These are phyloP conservation scores for Aschersonia sp. DNA, from an alignment of 2,329 filamentous ascomycete genomes.

Conservation along the genomic window DNA sequence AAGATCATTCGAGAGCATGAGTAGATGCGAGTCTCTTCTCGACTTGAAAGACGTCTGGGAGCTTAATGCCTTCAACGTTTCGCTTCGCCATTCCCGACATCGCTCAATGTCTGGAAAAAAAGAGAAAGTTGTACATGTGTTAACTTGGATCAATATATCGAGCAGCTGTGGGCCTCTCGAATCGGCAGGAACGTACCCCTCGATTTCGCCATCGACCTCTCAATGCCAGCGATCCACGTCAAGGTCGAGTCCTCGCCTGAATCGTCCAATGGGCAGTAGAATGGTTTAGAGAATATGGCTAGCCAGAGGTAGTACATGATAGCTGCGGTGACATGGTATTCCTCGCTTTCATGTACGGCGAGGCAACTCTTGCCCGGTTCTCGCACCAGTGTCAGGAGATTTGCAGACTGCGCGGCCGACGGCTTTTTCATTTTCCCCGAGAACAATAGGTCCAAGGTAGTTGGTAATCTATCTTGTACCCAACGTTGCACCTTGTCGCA, in stretches of 20 bases:
- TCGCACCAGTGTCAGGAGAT: constrained; percentile 18
- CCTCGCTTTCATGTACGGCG: constrained; percentile 15
- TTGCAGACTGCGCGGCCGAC: constrained; percentile 12
- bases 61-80: constrained; percentile 19
- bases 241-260: constrained; percentile 14
- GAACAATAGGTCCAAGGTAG: constrained; percentile 17
- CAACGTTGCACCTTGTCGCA: constrained; percentile 20
- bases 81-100: constrained; percentile 22
- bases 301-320: constrained; percentile 24
- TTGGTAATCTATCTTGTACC: constrained; percentile 19
- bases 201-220: constrained; percentile 15
- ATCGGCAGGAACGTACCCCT: constrained; percentile 8
- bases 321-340: constrained; percentile 19
- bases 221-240: constrained; percentile 18
- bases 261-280: constrained; percentile 21
- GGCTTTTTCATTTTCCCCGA: constrained; percentile 12
- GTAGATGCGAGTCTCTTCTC: constrained; percentile 13
- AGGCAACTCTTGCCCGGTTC: constrained; percentile 19
- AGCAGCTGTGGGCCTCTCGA: constrained; percentile 11
- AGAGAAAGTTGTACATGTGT: background rate
- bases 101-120: constrained; percentile 15
- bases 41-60: constrained; percentile 16
- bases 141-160: background rate
- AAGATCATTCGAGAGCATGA: constrained; percentile 18
- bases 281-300: constrained; percentile 19